These are phyloP conservation scores for Alternaria arborescens DNA, from an alignment of 2,329 filamentous ascomycete species.

Conservation along the genomic window DNA sequence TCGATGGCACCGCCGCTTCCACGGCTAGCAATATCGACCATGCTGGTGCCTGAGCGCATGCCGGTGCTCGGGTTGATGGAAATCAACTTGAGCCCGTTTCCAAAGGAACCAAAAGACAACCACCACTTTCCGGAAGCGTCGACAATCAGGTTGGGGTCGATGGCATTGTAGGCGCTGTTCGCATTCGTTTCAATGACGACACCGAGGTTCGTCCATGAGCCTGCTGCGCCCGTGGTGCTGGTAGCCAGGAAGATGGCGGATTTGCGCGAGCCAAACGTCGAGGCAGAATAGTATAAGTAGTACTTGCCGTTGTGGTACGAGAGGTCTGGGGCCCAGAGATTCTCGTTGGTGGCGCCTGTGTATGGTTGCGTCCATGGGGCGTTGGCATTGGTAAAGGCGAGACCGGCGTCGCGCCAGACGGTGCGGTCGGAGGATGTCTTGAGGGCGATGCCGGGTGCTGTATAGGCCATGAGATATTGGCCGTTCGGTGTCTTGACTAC, in stretches of 20 bases:
- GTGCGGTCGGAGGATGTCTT: background rate
- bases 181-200: background rate
- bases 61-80: background rate
- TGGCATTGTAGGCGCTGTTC: background rate
- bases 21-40: background rate
- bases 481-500: background rate
- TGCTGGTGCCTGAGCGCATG: background rate
- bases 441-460: background rate
- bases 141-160: background rate
- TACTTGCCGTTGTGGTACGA: constrained; percentile 1
- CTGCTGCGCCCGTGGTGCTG: background rate
- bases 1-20: background rate
- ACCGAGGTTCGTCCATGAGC: background rate
- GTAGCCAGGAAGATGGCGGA: background rate
- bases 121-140: background rate
- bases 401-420: background rate
- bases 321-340: background rate
- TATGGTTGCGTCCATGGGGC: background rate
- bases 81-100: background rate
- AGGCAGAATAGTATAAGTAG: background rate
- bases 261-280: background rate
- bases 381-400: background rate
- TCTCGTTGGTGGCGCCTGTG: background rate
- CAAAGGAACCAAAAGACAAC: background rate
- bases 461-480: background rate